These are phyloP conservation scores for Phylloboletellus chloephorus DNA, from an alignment of 1,284 basidiomycete genomes.

Conservation along the genomic window DNA sequence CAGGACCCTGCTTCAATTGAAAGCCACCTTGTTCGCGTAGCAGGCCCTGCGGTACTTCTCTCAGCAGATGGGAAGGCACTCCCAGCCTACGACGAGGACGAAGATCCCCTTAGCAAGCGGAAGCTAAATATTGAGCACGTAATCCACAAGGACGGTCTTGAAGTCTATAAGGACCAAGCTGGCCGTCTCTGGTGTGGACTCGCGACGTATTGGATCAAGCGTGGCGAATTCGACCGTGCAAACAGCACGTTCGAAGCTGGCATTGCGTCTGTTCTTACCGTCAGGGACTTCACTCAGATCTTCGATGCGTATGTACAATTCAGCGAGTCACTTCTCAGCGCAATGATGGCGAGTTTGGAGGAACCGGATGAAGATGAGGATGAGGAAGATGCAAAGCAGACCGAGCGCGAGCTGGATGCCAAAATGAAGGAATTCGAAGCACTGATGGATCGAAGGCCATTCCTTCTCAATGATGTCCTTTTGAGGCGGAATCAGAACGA, in stretches of 20 bases:
- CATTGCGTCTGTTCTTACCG: conserved; percentile 80
- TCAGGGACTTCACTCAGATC: conserved; percentile 97
- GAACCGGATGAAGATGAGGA: conserved; percentile 66
- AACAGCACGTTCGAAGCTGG: conserved; percentile 87
- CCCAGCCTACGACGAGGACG: conserved; percentile 70
- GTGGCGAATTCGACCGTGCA: conserved; percentile 89
- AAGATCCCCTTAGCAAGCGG: conserved; percentile 67
- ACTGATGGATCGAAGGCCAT: conserved; percentile 92
- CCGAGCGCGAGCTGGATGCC: conserved; percentile 81
- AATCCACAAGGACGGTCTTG: conserved; percentile 80
- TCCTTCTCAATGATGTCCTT: conserved; percentile 95
- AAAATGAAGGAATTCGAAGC: conserved; percentile 94
- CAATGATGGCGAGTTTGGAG: conserved; percentile 84
- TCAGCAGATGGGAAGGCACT: conserved; percentile 44
- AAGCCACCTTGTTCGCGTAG: conserved; percentile 69
- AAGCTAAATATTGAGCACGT: conserved; percentile 86
- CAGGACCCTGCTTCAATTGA: conserved; percentile 47
- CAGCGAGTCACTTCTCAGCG: conserved; percentile 85
- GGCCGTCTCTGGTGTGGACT: conserved; percentile 95
- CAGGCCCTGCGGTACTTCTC: conserved; percentile 62
- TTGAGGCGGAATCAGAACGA: conserved; percentile 94
- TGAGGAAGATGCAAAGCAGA: conserved; percentile 73
- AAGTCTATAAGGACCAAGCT: conserved; percentile 92
- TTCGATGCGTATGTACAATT: conserved; percentile 98
- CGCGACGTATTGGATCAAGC: conserved; percentile 98